Evolutionary conservation across 495 filamentous ascomycete genomes (phyloP).

Genomic region (Aspergillus conjunctus): DNA sequence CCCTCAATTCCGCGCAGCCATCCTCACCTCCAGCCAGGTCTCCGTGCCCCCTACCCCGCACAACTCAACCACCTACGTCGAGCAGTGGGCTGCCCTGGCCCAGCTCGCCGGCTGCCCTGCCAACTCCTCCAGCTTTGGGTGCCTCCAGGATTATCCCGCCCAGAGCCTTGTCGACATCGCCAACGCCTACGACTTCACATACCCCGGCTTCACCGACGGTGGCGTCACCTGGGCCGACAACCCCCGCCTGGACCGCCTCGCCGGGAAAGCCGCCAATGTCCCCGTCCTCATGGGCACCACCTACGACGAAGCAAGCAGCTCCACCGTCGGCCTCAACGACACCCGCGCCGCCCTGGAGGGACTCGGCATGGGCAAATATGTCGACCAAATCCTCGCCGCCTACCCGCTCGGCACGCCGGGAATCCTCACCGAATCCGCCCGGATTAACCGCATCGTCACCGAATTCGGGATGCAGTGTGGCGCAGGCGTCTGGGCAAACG

Average conservation of each 20-base stretch:
- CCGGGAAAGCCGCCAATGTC: conserved; percentile 18
- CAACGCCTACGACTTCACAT: neutral
- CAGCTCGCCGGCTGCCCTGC: conserved; percentile 19
- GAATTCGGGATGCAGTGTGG: conserved; percentile 30
- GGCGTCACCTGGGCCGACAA: conserved; percentile 12
- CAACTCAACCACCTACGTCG: conserved; percentile 1
- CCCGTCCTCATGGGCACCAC: conserved; percentile 28
- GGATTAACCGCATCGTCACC: conserved; percentile 27
- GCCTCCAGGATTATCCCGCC: conserved; percentile 10
- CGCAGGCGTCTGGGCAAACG: conserved; percentile 23
- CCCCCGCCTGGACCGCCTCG: conserved; percentile 16
- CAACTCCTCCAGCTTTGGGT: neutral
- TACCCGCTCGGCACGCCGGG: conserved; percentile 19
- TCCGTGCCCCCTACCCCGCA: neutral
- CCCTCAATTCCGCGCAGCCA: conserved; percentile 31
- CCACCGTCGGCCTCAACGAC: conserved; percentile 17
- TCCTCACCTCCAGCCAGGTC: conserved; percentile 29
- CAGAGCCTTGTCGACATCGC: conserved; percentile 1
- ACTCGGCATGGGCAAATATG: neutral
- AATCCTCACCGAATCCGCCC: conserved; percentile 24
- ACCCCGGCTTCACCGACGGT: conserved; percentile 4
- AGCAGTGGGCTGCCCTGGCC: conserved; percentile 20
- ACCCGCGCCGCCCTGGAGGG: neutral
- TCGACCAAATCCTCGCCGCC: neutral
- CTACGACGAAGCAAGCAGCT: conserved; percentile 25